Conservation (phyloP, 1,284 basidiomycete genomes). For the Taiwanofungus camphoratus region DNA sequence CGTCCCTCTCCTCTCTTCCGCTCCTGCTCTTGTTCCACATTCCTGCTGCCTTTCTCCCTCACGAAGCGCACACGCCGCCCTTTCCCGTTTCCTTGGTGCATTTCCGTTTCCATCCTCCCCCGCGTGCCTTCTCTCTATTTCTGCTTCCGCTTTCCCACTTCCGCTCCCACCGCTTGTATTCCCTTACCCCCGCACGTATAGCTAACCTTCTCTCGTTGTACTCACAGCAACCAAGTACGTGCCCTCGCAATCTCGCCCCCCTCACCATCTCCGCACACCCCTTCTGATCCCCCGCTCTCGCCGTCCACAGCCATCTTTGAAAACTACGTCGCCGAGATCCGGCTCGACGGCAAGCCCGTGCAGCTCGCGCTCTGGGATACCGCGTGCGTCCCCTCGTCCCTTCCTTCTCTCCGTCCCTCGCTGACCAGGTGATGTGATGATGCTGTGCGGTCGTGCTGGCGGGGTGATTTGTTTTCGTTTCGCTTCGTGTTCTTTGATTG, state of each 20-base stretch:
- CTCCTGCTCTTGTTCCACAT: neutral
- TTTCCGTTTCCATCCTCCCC: conserved; percentile 4
- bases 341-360: conserved; percentile 94
- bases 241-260: neutral
- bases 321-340: conserved; percentile 98
- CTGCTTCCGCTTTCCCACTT: conserved; percentile 8
- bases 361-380: conserved; percentile 97
- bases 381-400: conserved; percentile 57
- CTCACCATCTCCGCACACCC: neutral
- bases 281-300: conserved; percentile 1
- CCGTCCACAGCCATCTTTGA: conserved; percentile 79
- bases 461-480: no score
- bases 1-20: conserved; percentile 28
- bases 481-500: no score
- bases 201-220: no score
- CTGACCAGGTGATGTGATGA: no score
- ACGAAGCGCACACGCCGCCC: neutral
- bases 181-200: no score
- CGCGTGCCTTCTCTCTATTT: conserved; percentile 7
- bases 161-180: no score
- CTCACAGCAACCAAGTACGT: conserved; percentile 33
- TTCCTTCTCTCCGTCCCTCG: conserved; percentile 12
- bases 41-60: neutral
- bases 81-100: conserved; percentile 2
- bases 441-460: no score